Conservation (phyloP, 441 rosid genomes). For the Flueggea neowawraea region DNA sequence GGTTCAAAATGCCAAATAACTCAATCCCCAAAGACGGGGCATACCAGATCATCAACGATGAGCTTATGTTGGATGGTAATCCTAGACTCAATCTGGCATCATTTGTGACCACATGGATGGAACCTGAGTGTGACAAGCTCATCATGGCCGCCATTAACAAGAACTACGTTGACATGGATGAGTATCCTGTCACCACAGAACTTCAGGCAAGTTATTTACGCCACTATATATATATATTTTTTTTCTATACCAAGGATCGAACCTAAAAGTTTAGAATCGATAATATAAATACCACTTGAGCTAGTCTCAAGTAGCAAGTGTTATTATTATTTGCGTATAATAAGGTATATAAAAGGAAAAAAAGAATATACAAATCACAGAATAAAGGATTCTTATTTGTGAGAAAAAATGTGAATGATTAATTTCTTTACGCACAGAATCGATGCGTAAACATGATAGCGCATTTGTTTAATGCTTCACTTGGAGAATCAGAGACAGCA, state of each 20-base stretch:
- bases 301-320: no score
- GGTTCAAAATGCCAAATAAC: constrained; percentile 47
- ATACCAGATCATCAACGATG: constrained; percentile 64
- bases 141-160: constrained; percentile 80
- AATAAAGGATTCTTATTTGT: neutral
- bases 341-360: no score
- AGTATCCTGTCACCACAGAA: constrained; percentile 95
- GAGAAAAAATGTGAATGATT: no score
- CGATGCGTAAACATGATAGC: constrained; percentile 75
- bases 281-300: no score
- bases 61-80: constrained; percentile 70
- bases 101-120: constrained; percentile 98
- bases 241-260: neutral
- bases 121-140: constrained; percentile 91
- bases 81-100: constrained; percentile 76
- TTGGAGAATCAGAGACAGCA: constrained; percentile 46
- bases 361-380: neutral
- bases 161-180: constrained; percentile 96
- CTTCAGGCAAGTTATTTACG: constrained; percentile 42
- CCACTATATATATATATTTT: neutral
- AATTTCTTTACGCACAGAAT: constrained; percentile 28
- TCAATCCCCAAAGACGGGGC: constrained; percentile 73
- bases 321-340: no score
- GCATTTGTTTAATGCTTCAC: constrained; percentile 53
- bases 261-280: no score